Evolutionary conservation across 2,329 filamentous ascomycete genomes (phyloP), one percentile per base, ranked within the genome.

Genomic region (Aspergillus tanneri): DNA sequence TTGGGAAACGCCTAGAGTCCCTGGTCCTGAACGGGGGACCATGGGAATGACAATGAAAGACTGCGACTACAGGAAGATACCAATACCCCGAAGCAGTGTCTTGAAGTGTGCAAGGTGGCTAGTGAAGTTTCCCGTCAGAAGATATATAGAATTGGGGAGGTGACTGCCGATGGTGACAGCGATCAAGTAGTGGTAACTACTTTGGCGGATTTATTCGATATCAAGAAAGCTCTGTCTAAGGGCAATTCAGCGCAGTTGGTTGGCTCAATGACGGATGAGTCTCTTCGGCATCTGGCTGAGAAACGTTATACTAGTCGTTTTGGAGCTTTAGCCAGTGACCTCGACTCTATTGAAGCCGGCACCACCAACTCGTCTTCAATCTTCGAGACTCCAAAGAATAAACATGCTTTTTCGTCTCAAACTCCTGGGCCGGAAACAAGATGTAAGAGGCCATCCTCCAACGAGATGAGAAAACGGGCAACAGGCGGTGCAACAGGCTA

Each of bases 121-220:
- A 56, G 56, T 32, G 55, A 67, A 52, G 57, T 65, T 49, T 58
- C 62, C 3, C 46, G 53, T 42, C 63, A 65, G 47, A 71, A 66
- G 46, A 58, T 66, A 45, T 65, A 66, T 52, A 68, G 47, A 39
- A 51, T 73, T 47, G 66, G 67, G 10, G 69, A 73, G 56, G 59
- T 63, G 8, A 49, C 69, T 61, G 67, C 66, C 37, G 66, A 72
- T 36, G 61, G 52, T 19, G 61, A 71, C 43, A 69, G 67, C 52
- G 66, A 72, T 58, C 68, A 72, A 60, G 60, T 73, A 23, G 65
- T 74, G 47, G 61, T 74, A 47, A 72, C 63, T 47, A 73, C 70
- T 50, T 54, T 71, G 49, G 69, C 69, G 30, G 71, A 72, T 62
- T 59, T 74, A 43, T 73, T 75, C 47, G 61, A 72, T 52, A 58